These are phyloP conservation scores for Penicillium tannophilum DNA, from an alignment of 495 filamentous ascomycete species.

Conservation along the genomic window DNA sequence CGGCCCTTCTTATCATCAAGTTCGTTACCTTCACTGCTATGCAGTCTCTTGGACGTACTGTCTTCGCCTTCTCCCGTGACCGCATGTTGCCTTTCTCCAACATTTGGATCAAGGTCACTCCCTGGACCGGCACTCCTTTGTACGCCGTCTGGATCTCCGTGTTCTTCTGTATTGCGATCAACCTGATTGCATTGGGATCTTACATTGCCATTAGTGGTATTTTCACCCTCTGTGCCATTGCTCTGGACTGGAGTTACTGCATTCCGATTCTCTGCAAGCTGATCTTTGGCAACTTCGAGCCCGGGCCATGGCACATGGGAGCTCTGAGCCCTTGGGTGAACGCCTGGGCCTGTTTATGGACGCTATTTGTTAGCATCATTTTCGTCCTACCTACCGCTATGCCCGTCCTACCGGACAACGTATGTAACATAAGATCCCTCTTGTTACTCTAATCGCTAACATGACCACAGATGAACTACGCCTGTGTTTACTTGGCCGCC, in stretches of 20 bases:
- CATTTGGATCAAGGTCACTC: conserved; percentile 57
- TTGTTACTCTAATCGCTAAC: background rate
- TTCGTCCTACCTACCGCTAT: conserved; percentile 60
- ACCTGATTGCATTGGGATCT: conserved; percentile 63
- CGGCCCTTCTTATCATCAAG: conserved; percentile 54
- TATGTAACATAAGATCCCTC: conserved; percentile 22
- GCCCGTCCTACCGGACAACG: conserved; percentile 51
- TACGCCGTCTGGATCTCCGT: conserved; percentile 63
- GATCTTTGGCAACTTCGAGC: conserved; percentile 55
- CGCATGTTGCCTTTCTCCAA: conserved; percentile 56
- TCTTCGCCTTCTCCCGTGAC: conserved; percentile 65
- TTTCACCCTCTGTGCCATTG: conserved; percentile 65
- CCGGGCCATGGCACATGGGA: conserved; percentile 64
- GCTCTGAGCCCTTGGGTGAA: conserved; percentile 48
- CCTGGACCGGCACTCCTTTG: conserved; percentile 58
- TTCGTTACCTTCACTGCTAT: conserved; percentile 63
- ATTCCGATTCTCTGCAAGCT: conserved; percentile 66
- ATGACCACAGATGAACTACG: conserved; percentile 46
- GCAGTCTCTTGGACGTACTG: conserved; percentile 61
- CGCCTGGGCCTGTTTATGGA: conserved; percentile 58
- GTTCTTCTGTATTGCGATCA: conserved; percentile 59
- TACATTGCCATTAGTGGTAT: conserved; percentile 62
- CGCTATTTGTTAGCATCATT: conserved; percentile 60
- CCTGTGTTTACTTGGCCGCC: conserved; percentile 20
- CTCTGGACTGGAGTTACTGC: conserved; percentile 64